phyloP scores from a whole-genome alignment of 2,329 filamentous ascomycete genomes.

The Achaetomium macrosporum region DNA sequence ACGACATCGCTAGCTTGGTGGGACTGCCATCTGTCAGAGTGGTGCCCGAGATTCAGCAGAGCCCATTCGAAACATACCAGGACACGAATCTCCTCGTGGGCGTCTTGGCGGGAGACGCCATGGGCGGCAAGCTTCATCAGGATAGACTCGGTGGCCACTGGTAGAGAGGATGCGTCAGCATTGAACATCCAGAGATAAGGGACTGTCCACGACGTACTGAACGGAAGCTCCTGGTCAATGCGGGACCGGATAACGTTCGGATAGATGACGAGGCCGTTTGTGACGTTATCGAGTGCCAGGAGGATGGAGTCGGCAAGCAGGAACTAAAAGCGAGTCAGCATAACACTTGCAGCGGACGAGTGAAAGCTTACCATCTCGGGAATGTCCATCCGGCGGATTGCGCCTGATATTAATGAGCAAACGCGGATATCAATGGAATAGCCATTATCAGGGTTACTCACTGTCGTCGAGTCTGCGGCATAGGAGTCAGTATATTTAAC shows the following conservation, averaged over 20 bases:
- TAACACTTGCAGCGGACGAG: neutral
- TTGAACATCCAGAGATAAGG: too few species aligned
- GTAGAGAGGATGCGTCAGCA: neutral
- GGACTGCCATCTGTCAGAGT: constrained; percentile 28
- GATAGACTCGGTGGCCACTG: constrained; percentile 45
- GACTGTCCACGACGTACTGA: constrained; percentile 41
- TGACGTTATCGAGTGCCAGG: constrained; percentile 62
- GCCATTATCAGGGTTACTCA: neutral
- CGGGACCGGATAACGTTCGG: constrained; percentile 63
- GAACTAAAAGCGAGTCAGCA: constrained; percentile 39
- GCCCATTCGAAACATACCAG: constrained; percentile 34
- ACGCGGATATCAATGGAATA: neutral
- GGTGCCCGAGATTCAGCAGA: neutral
- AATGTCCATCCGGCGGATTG: constrained; percentile 59
- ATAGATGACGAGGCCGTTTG: constrained; percentile 66
- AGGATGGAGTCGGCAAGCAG: constrained; percentile 63
- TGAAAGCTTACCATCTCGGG: constrained; percentile 38
- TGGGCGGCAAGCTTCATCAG: constrained; percentile 72
- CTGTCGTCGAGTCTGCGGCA: constrained; percentile 72
- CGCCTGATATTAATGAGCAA: constrained; percentile 28
- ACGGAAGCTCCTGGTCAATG: constrained; percentile 73
- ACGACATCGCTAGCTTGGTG: constrained; percentile 40
- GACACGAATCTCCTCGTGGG: constrained; percentile 82
- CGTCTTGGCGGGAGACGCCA: constrained; percentile 69
- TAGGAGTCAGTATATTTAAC: neutral